Evolutionary conservation across 2,329 filamentous ascomycete genomes (phyloP).

Genomic region (Neonectria neomacrospora): DNA sequence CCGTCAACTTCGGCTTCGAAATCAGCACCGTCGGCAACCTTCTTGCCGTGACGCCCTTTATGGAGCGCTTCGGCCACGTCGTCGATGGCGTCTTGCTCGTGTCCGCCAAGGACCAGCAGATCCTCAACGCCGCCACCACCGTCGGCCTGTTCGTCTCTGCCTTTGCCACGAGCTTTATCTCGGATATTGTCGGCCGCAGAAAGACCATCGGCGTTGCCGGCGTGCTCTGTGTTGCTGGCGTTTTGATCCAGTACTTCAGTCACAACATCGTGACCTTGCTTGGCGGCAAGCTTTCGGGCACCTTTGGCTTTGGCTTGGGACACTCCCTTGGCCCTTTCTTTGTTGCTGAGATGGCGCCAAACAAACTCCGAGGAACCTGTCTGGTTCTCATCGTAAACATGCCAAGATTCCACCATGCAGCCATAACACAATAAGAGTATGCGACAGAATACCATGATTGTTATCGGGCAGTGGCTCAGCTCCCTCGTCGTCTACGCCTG

Average conservation of each 20-base stretch:
- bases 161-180: conserved; percentile 42
- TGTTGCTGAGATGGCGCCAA: conserved; percentile 47
- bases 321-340: conserved; percentile 47
- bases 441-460: conserved; percentile 47
- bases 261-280: conserved; percentile 41
- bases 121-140: conserved; percentile 45
- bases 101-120: conserved; percentile 43
- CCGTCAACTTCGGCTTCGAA: conserved; percentile 47
- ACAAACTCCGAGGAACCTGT: conserved; percentile 47
- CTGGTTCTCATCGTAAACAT: conserved; percentile 39
- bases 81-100: conserved; percentile 33
- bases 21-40: conserved; percentile 45
- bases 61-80: conserved; percentile 37
- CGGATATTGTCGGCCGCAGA: conserved; percentile 42
- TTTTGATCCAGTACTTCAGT: conserved; percentile 43
- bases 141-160: conserved; percentile 46
- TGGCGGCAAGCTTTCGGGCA: conserved; percentile 44
- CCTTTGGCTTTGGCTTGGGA: conserved; percentile 46
- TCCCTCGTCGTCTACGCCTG: conserved; percentile 41
- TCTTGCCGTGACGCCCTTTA: conserved; percentile 43
- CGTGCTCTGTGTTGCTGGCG: conserved; percentile 37
- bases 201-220: conserved; percentile 40
- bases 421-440: background rate
- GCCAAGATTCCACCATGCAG: too few relatives aligned
- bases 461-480: conserved; percentile 45